These are phyloP conservation scores for Lithocarpus polystachyus DNA, from an alignment of 306 rosid genomes.

Conservation along the genomic window DNA sequence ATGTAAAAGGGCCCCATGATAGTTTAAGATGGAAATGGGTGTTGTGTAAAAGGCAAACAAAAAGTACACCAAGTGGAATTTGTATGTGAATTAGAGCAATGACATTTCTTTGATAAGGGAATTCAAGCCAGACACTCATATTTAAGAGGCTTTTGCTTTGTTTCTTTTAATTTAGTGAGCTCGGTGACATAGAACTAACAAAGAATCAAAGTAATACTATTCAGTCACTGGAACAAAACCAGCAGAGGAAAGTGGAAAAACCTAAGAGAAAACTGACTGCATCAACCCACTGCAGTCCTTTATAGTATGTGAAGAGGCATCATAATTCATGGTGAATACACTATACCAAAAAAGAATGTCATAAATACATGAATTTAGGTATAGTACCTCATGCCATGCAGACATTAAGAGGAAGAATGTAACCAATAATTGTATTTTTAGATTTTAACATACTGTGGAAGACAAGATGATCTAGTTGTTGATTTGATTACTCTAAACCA, in stretches of 20 bases:
- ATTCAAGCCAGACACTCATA: slow-evolving; percentile 23
- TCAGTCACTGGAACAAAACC: slow-evolving; percentile 21
- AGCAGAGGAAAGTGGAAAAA: background rate
- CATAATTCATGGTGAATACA: background rate
- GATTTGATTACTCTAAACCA: slow-evolving; percentile 31
- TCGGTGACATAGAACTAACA: slow-evolving; percentile 34
- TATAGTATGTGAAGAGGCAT: background rate
- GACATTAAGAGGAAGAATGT: slow-evolving; percentile 8
- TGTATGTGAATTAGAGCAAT: slow-evolving; percentile 54
- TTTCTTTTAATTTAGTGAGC: slow-evolving; percentile 11
- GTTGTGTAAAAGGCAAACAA: slow-evolving; percentile 66
- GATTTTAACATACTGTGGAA: slow-evolving; percentile 20
- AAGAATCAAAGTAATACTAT: slow-evolving; percentile 27
- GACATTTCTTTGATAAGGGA: slow-evolving; percentile 28
- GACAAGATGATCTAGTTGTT: slow-evolving; percentile 35
- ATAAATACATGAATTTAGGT: slow-evolving; percentile 13
- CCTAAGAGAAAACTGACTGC: background rate
- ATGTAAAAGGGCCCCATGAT: slow-evolving; percentile 61
- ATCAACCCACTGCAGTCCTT: background rate
- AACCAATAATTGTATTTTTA: slow-evolving; percentile 39
- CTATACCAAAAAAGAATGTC: slow-evolving; percentile 13
- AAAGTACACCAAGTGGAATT: slow-evolving; percentile 74
- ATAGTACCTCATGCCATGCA: slow-evolving; percentile 17
- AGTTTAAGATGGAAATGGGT: slow-evolving; percentile 33
- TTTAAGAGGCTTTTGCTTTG: slow-evolving; percentile 44